phyloP scores from a whole-genome alignment of 805 yeast genomes.

The Suhomyces xylopsoci region DNA sequence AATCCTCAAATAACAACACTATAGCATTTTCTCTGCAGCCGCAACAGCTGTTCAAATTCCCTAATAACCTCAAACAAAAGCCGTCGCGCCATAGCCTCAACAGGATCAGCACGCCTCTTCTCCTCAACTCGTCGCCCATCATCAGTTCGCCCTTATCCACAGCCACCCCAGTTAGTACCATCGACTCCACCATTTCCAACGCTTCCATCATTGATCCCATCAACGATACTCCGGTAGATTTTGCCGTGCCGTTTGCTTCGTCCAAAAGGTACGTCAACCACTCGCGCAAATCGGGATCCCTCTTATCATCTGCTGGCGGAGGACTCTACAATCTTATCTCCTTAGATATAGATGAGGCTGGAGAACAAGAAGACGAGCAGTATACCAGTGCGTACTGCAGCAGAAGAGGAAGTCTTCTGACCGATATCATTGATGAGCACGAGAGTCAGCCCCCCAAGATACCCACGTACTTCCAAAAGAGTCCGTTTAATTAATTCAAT shows the following conservation, averaged over 20 bases:
- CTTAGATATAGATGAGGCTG: conserved; percentile 23
- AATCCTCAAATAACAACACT: neutral
- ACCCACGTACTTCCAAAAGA: conserved; percentile 9
- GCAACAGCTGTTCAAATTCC: conserved; percentile 11
- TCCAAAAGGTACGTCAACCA: conserved; percentile 12
- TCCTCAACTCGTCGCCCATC: conserved; percentile 25
- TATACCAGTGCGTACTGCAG: neutral
- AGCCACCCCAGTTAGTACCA: conserved; percentile 27
- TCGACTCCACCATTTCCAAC: conserved; percentile 19
- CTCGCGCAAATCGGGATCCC: conserved; percentile 19
- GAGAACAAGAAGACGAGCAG: conserved; percentile 17
- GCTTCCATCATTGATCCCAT: conserved; percentile 32
- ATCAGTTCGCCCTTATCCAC: conserved; percentile 37
- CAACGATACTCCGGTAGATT: conserved; percentile 39
- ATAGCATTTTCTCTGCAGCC: neutral
- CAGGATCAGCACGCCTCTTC: conserved; percentile 8
- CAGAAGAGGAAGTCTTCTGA: neutral
- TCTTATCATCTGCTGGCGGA: conserved; percentile 21
- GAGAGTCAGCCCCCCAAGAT: conserved; percentile 1
- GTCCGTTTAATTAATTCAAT: conserved; percentile 9
- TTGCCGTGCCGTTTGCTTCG: conserved; percentile 21
- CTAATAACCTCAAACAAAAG: conserved; percentile 5
- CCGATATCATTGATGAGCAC: conserved; percentile 1
- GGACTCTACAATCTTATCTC: conserved; percentile 19
- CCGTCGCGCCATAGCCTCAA: conserved; percentile 12